Evolutionary conservation across 225 moss, liverwort and hornwort species (phyloP).

Genomic region (Straminergon stramineum): DNA sequence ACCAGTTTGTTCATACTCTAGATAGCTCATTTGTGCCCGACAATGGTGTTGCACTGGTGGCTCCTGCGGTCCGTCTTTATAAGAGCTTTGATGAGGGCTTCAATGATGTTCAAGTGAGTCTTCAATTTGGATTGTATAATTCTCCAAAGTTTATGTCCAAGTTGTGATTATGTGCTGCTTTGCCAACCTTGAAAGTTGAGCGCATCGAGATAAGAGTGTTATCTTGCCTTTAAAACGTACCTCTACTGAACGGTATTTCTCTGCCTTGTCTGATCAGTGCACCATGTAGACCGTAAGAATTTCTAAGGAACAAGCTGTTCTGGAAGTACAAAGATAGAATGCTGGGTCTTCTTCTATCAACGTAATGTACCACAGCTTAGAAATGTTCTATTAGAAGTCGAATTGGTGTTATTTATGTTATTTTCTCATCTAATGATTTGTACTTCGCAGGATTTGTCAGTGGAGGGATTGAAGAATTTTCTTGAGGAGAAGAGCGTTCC

Average conservation of each 20-base stretch:
- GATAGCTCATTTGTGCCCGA: conserved; percentile 49
- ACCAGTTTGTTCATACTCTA: conserved; percentile 58
- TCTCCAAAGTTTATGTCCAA: background rate
- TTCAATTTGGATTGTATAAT: background rate
- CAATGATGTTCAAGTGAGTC: conserved; percentile 54
- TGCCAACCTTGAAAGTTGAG: background rate
- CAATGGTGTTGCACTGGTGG: conserved; percentile 36
- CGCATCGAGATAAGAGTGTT: background rate
- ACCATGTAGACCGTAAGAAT: background rate
- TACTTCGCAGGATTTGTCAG: conserved; percentile 55
- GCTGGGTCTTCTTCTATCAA: background rate
- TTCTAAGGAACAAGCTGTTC: background rate
- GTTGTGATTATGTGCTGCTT: background rate
- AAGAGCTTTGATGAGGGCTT: conserved; percentile 89
- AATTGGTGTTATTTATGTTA: background rate
- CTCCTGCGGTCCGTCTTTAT: conserved; percentile 69
- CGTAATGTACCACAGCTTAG: background rate
- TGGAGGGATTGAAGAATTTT: conserved; percentile 47
- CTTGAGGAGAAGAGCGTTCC: conserved; percentile 62
- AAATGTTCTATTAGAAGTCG: background rate
- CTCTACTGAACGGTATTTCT: background rate
- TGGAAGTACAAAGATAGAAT: background rate
- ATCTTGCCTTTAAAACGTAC: background rate
- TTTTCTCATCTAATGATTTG: background rate
- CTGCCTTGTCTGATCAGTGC: background rate